Evolutionary conservation across 495 filamentous ascomycete genomes (phyloP).

Genomic region (Trichoderma gamsii): DNA sequence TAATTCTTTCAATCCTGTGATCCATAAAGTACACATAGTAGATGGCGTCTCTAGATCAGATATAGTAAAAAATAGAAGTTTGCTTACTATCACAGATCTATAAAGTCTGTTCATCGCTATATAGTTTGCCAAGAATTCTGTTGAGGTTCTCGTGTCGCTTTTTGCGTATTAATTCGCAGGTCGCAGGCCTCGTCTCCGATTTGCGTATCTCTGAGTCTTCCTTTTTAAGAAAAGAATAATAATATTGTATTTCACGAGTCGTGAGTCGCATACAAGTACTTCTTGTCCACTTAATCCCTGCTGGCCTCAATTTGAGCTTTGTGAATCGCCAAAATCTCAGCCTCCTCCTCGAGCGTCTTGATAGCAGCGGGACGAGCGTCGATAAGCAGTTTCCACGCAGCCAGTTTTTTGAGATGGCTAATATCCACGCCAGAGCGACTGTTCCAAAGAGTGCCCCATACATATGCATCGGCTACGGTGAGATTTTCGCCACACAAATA

Average conservation of each 20-base stretch:
- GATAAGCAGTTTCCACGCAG: not conserved
- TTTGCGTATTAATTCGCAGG: too few species aligned
- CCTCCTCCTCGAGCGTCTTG: not conserved
- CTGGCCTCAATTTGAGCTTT: not conserved
- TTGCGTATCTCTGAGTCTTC: not conserved
- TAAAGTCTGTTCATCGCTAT: too few species aligned
- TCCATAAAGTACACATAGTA: too few species aligned
- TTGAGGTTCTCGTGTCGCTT: too few species aligned
- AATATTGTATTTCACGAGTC: not conserved
- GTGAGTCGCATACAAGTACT: too few species aligned
- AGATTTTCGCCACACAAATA: not conserved
- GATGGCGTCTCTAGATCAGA: too few species aligned
- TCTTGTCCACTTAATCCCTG: not conserved
- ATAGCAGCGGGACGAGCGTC: not conserved
- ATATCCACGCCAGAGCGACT: not conserved
- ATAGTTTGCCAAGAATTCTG: too few species aligned
- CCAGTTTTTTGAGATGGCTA: not conserved
- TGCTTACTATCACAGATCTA: too few species aligned
- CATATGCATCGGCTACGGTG: not conserved
- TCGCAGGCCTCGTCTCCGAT: too few species aligned
- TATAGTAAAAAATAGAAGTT: too few species aligned
- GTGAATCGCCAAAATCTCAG: not conserved
- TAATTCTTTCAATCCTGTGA: too few species aligned
- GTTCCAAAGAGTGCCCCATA: slow-evolving; percentile 5
- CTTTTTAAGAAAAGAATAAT: not conserved